Percentiles rank a stretch among this genome's conserved stretches.
Conservation (phyloP, 2,329 filamentous ascomycete species). For the Zelopaecilomyces penicillatus region DNA sequence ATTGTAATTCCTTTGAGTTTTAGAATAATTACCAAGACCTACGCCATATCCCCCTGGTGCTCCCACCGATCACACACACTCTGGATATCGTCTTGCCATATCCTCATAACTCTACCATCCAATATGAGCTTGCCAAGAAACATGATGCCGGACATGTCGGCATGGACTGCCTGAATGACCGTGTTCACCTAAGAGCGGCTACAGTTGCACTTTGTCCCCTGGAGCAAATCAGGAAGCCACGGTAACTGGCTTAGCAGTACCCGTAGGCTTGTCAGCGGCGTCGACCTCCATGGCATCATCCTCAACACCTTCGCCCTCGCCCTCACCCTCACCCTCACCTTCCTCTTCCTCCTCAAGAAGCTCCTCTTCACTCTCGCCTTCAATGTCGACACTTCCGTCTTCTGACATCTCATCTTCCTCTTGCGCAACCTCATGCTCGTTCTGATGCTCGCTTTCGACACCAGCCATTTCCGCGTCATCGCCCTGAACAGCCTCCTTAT, state of each 20-base stretch:
- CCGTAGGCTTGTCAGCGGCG: constrained; percentile 26
- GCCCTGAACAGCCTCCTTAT: constrained; percentile 41
- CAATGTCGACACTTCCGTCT: constrained; percentile 69
- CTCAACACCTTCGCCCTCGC: constrained; percentile 29
- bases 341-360: constrained; percentile 57
- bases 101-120: constrained; percentile 22
- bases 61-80: constrained; percentile 2
- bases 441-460: constrained; percentile 41
- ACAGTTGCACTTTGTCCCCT: neutral
- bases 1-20: no score
- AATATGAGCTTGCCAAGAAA: constrained; percentile 7
- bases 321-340: constrained; percentile 28
- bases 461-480: constrained; percentile 73
- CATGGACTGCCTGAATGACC: no score
- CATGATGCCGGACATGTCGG: no score
- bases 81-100: constrained; percentile 16
- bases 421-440: constrained; percentile 31
- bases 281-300: constrained; percentile 46
- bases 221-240: constrained; percentile 22
- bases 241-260: constrained; percentile 25
- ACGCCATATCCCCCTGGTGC: constrained; percentile 1
- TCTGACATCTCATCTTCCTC: constrained; percentile 64
- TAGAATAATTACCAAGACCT: neutral
- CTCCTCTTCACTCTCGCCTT: constrained; percentile 66
- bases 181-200: no score